These are phyloP conservation scores for Tuber umbilicatum DNA, from an alignment of 495 filamentous ascomycete genomes.

Conservation along the genomic window DNA sequence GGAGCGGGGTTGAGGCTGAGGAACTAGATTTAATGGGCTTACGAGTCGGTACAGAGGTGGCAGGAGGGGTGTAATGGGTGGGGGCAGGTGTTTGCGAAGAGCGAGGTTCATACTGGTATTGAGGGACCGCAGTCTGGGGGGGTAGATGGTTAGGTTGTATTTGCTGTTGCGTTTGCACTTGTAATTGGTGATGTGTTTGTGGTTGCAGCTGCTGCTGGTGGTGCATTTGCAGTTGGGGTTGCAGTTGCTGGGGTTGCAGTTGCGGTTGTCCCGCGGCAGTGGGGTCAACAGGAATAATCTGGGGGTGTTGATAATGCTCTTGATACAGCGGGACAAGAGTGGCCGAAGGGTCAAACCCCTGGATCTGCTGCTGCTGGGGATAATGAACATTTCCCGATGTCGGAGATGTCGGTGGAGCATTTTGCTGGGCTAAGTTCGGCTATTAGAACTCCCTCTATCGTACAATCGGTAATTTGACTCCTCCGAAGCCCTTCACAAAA, in stretches of 20 bases:
- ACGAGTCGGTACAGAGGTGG: slow-evolving; percentile 10
- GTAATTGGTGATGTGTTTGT: slow-evolving; percentile 6
- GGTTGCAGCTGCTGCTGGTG: slow-evolving; percentile 5
- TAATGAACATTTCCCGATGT: slow-evolving; percentile 14
- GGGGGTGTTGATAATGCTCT: slow-evolving; percentile 17
- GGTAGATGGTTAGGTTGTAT: slow-evolving; percentile 10
- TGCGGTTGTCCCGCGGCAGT: not conserved
- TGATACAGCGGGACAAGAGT: not conserved
- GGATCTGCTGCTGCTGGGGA: slow-evolving; percentile 17
- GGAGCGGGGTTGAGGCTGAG: slow-evolving; percentile 17
- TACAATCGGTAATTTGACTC: slow-evolving; percentile 3
- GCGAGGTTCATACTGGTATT: not conserved
- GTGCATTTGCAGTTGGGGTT: slow-evolving; percentile 17
- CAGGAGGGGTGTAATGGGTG: slow-evolving; percentile 9
- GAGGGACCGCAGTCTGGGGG: not conserved
- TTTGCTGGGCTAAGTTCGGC: slow-evolving; percentile 16
- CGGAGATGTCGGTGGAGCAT: slow-evolving; percentile 21
- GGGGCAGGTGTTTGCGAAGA: not conserved
- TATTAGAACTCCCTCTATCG: slow-evolving; percentile 14
- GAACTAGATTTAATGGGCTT: slow-evolving; percentile 17
- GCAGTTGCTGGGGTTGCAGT: slow-evolving; percentile 1
- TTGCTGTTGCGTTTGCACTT: slow-evolving; percentile 17
- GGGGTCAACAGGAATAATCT: not conserved
- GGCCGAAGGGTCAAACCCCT: slow-evolving; percentile 1
- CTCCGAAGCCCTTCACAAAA: not conserved